Conservation (phyloP, 2,329 filamentous ascomycete genomes). For the Ophiostoma sp. region DNA sequence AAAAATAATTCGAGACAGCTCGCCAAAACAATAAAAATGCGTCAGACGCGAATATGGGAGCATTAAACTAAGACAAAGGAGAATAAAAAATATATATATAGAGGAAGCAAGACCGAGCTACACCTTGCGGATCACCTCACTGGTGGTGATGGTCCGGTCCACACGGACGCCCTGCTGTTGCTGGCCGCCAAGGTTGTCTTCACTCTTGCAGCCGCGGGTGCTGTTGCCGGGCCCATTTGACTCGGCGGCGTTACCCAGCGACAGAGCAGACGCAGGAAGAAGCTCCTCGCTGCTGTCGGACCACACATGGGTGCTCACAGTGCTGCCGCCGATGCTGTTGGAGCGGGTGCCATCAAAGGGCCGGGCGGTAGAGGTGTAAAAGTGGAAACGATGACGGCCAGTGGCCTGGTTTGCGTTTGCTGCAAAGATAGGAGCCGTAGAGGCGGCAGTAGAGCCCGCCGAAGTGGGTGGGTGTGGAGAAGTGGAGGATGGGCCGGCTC, state of each 20-base stretch:
- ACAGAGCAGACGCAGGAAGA: not conserved
- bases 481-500: not conserved
- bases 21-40: not conserved
- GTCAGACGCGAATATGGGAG: not conserved
- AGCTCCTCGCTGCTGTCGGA: conserved; percentile 13
- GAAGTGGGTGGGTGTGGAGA: not conserved
- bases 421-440: not conserved
- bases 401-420: not conserved
- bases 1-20: not conserved
- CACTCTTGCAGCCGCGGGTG: not conserved
- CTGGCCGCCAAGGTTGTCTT: not conserved
- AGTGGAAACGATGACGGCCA: not conserved
- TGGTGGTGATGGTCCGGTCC: conserved; percentile 23
- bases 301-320: conserved; percentile 25
- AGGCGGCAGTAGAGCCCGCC: not conserved
- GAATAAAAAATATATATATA: not conserved
- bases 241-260: not conserved
- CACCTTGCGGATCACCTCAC: not conserved
- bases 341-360: conserved; percentile 21
- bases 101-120: not conserved
- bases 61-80: not conserved
- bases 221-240: not conserved
- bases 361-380: not conserved
- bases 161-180: conserved; percentile 19
- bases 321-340: not conserved